Evolutionary conservation across 2,329 filamentous ascomycete genomes (phyloP).

Genomic region (Alternaria gaisen): DNA sequence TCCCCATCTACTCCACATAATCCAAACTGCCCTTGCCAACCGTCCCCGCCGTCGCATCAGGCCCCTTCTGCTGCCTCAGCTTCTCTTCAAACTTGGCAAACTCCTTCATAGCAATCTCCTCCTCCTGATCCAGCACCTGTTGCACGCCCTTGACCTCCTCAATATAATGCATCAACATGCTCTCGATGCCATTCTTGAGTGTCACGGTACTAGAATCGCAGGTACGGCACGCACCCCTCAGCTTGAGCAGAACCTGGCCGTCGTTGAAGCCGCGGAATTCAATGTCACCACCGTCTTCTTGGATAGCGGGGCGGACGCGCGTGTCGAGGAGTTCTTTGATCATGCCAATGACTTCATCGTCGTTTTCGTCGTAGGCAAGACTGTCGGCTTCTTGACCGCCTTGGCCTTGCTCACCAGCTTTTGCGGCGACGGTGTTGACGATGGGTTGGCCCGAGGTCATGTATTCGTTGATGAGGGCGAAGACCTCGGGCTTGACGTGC

Average conservation of each 20-base stretch:
- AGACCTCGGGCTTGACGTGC: slow-evolving; percentile 93
- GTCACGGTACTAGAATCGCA: slow-evolving; percentile 98
- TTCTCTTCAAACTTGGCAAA: slow-evolving; percentile 97
- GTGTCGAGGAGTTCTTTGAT: slow-evolving; percentile 98
- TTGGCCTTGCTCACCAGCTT: slow-evolving; percentile 61
- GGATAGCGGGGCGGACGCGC: slow-evolving; percentile 91
- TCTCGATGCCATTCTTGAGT: slow-evolving; percentile 96
- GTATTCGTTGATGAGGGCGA: slow-evolving; percentile 91
- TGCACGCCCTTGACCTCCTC: slow-evolving; percentile 94
- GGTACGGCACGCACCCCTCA: slow-evolving; percentile 91
- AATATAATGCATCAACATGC: slow-evolving; percentile 93
- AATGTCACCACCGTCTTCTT: slow-evolving; percentile 97
- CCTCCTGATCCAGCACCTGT: slow-evolving; percentile 90
- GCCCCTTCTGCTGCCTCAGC: slow-evolving; percentile 67
- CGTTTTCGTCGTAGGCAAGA: slow-evolving; percentile 85
- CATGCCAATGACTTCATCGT: slow-evolving; percentile 95
- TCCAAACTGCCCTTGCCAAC: slow-evolving; percentile 63
- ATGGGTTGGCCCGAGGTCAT: slow-evolving; percentile 84
- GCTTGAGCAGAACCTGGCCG: slow-evolving; percentile 84
- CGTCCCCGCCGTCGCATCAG: slow-evolving; percentile 60
- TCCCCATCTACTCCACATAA: slow-evolving; percentile 48
- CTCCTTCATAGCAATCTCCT: slow-evolving; percentile 84
- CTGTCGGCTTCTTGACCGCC: slow-evolving; percentile 69
- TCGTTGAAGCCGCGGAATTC: slow-evolving; percentile 91
- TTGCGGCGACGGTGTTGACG: slow-evolving; percentile 74